Evolutionary conservation across 2,329 filamentous ascomycete species (phyloP), one percentile per base, ranked within the genome.

Genomic region (Metarhizium sp.): DNA sequence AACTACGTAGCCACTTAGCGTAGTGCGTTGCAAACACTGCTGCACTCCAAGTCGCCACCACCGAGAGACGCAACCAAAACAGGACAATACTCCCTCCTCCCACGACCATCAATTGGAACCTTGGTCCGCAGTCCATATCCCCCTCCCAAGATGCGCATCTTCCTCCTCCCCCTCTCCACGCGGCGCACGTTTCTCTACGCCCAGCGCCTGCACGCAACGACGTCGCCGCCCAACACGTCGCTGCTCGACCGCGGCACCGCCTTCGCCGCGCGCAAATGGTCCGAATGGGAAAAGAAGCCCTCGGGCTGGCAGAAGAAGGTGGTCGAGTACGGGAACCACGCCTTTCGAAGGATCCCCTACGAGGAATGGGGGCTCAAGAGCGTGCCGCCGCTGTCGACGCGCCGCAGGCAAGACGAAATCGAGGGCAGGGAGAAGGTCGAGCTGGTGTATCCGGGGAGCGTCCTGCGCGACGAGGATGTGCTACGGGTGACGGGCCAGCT

Each of bases 311-410:
- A 96, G 76, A 90, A 87, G 67, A 84, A 84, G 63, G 79, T 96
- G 20, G 92, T 94, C 53, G 78, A 81, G 57, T 95, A 92, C 70
- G 94, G 94, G 55, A 96, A 99, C 73, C 77, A 84, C 51, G 84
- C 90, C 16, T 82, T 99, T 58, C 85, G 89, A 63, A 84, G 90
- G 59, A 95, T 99, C 64, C 89, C 94, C 2, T 96, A 89, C 69
- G 89, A 97, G 73, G 94, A 99, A 85, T 99, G 94, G 94, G 91
- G 90, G 0, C 78, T 99, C 62, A 97, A 97, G 75, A 95, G 90
- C 40, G 86, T 99, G 53, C 94, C 94, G 48, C 86, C 92, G 25
- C 77, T 95, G 62, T 90, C 85, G 46, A 75, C 82, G 56, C 80
- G 82, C 61, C 79, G 84, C 56, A 79, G 81, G 62, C 75, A 80